A percentile compares a stretch with the other conserved stretches of the same genome.
phyloP scores from a whole-genome alignment of 495 filamentous ascomycete species.

The Xylaria telfairii region DNA sequence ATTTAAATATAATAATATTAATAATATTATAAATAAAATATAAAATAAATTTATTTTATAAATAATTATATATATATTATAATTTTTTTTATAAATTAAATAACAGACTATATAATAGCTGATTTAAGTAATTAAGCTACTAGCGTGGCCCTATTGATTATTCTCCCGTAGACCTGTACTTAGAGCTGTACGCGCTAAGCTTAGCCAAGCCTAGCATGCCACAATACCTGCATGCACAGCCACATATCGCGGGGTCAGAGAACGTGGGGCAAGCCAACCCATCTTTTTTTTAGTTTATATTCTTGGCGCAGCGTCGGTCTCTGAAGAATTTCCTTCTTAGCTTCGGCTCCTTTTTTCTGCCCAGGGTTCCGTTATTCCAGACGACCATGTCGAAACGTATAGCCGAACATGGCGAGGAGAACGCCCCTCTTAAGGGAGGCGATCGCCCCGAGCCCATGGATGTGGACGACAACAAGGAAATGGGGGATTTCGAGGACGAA shows the following conservation, averaged over 20 bases:
- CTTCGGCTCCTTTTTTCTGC: neutral
- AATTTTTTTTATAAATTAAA: too few species aligned
- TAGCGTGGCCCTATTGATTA: too few species aligned
- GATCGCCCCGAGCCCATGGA: slow-evolving; percentile 65
- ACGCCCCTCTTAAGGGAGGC: slow-evolving; percentile 70
- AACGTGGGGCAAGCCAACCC: slow-evolving; percentile 21
- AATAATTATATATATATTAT: too few species aligned
- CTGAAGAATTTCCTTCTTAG: neutral
- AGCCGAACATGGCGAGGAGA: slow-evolving; percentile 61
- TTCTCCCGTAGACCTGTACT: too few species aligned
- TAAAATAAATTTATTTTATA: too few species aligned
- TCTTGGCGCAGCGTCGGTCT: neutral
- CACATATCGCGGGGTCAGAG: slow-evolving; percentile 39
- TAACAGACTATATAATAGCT: too few species aligned
- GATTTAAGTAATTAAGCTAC: too few species aligned
- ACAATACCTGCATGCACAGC: slow-evolving; percentile 20
- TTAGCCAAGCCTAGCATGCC: slow-evolving; percentile 12
- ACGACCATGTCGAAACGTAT: slow-evolving; percentile 73
- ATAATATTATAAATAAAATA: too few species aligned
- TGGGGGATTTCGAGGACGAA: slow-evolving; percentile 93
- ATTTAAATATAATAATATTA: too few species aligned
- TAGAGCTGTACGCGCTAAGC: too few species aligned
- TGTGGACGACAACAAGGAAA: slow-evolving; percentile 65
- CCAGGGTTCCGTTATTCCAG: neutral
- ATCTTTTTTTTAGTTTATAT: slow-evolving; percentile 23